These are phyloP conservation scores for Geotrichum aggregatum DNA, from an alignment of 1,139 yeast genomes.

Conservation along the genomic window DNA sequence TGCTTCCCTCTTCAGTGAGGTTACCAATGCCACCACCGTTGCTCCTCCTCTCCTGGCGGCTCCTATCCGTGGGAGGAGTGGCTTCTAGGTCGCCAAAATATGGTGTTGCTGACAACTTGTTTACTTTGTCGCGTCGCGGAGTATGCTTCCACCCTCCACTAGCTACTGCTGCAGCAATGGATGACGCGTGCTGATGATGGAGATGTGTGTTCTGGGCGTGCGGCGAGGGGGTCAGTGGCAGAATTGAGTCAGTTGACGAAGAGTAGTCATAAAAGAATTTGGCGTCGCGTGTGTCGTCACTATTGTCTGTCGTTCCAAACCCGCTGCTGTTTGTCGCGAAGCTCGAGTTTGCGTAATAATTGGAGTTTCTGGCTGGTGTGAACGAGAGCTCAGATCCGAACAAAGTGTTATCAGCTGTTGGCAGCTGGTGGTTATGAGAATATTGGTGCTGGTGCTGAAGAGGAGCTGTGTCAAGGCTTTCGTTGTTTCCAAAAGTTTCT, in stretches of 20 bases:
- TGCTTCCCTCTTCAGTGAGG: not conserved
- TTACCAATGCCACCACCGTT: not conserved
- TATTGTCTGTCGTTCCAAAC: constrained; percentile 7
- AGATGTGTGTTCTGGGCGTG: not conserved
- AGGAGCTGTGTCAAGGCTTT: not conserved
- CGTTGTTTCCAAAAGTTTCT: not conserved
- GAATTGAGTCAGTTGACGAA: constrained; percentile 17
- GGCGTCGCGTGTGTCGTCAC: constrained; percentile 8
- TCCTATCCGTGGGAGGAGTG: constrained; percentile 1
- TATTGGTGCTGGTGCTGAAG: not conserved
- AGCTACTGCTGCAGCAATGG: not conserved
- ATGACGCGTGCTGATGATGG: constrained; percentile 1
- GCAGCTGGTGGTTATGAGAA: not conserved
- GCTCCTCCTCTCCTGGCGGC: not conserved
- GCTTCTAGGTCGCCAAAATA: not conserved
- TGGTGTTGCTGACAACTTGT: constrained; percentile 7
- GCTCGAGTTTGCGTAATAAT: not conserved
- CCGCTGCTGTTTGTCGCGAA: constrained; percentile 9
- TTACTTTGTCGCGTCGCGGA: constrained; percentile 7
- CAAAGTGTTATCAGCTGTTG: not conserved
- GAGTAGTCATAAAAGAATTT: constrained; percentile 15
- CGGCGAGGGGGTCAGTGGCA: constrained; percentile 7
- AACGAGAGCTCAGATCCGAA: not conserved
- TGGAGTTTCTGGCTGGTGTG: not conserved
- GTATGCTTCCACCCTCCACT: constrained; percentile 7